phyloP scores from a whole-genome alignment of 495 filamentous ascomycete genomes.

The Stereocaulon alpinum region DNA sequence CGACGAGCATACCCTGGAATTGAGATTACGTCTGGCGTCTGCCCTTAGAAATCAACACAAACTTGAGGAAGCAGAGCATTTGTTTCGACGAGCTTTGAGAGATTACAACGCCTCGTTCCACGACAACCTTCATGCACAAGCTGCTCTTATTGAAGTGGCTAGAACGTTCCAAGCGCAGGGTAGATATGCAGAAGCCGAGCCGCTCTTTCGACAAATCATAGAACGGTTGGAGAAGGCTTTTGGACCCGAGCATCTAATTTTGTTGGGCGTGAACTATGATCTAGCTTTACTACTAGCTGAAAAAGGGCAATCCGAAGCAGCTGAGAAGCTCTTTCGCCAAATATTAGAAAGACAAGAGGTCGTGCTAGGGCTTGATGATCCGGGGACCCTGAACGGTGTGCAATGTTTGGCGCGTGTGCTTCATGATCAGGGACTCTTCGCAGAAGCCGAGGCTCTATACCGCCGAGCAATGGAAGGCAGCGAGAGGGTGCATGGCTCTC shows the following conservation, averaged over 20 bases:
- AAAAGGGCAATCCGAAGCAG: slow-evolving; percentile 8
- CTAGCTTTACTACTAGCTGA: not conserved
- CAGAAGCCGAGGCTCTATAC: slow-evolving; percentile 16
- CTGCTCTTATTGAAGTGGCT: no score
- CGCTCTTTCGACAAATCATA: no score
- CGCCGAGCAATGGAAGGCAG: slow-evolving; percentile 16
- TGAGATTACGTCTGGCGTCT: no score
- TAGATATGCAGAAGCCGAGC: no score
- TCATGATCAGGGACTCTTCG: not conserved
- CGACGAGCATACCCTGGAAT: no score
- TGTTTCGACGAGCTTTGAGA: no score
- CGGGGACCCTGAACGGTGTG: slow-evolving; percentile 29
- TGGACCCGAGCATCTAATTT: not conserved
- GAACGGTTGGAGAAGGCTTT: no score
- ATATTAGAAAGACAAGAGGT: slow-evolving; percentile 21
- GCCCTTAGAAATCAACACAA: no score
- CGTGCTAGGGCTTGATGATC: slow-evolving; percentile 30
- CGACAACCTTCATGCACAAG: no score
- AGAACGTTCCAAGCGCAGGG: no score
- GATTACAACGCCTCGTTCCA: no score
- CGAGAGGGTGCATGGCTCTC: not conserved
- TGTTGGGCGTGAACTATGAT: not conserved
- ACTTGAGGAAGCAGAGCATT: no score
- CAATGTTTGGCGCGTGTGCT: slow-evolving; percentile 5
- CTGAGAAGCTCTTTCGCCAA: slow-evolving; percentile 6